Conservation (phyloP, 2,329 filamentous ascomycete species). For the Xenosphaeropsis pyriputrescens region DNA sequence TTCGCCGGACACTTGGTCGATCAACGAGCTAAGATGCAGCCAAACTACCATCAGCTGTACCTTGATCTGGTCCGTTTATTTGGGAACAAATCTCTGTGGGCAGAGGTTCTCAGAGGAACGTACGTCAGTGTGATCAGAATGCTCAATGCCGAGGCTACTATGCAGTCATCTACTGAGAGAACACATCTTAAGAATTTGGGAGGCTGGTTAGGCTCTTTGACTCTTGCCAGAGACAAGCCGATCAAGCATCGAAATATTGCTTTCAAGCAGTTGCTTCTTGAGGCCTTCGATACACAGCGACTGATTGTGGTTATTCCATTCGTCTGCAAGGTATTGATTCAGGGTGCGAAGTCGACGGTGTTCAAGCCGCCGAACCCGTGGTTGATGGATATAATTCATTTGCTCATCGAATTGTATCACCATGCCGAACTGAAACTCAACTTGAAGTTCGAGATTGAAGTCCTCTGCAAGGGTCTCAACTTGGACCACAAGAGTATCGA, state of each 20-base stretch:
- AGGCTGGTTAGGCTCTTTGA: conserved; percentile 84
- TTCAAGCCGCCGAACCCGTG: conserved; percentile 95
- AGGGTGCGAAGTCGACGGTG: conserved; percentile 71
- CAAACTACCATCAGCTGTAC: conserved; percentile 91
- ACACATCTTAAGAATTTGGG: conserved; percentile 87
- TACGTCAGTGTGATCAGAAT: conserved; percentile 75
- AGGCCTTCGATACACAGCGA: conserved; percentile 85
- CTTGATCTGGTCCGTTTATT: conserved; percentile 78
- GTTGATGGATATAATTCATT: conserved; percentile 88
- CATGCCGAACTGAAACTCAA: conserved; percentile 89
- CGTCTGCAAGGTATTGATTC: conserved; percentile 86
- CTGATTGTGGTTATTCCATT: conserved; percentile 90
- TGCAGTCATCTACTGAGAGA: conserved; percentile 73
- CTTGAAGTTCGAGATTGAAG: conserved; percentile 96
- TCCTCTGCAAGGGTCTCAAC: conserved; percentile 81
- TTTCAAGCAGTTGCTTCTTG: conserved; percentile 88
- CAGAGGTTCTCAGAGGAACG: conserved; percentile 84
- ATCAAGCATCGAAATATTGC: conserved; percentile 95
- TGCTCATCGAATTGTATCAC: conserved; percentile 88
- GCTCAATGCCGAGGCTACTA: conserved; percentile 77
- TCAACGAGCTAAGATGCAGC: conserved; percentile 91
- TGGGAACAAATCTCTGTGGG: conserved; percentile 64
- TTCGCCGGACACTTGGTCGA: conserved; percentile 92
- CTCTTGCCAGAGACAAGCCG: conserved; percentile 83
- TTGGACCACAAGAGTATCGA: conserved; percentile 89